Evolutionary conservation across 176 grass and related monocot species (phyloP).

Genomic region (Rhynchospora breviuscula): DNA sequence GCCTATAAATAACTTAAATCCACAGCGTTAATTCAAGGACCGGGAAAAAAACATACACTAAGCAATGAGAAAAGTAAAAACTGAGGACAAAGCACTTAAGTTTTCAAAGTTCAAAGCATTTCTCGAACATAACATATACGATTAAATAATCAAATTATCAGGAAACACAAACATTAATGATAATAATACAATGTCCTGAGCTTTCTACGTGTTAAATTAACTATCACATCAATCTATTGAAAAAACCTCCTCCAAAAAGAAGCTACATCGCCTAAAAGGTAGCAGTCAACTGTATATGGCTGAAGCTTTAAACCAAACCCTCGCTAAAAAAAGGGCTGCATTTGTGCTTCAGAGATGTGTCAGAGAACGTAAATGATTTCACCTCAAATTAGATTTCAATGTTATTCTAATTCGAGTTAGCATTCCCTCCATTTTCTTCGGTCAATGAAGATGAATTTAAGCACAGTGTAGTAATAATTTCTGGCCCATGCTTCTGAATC

Average conservation of each 20-base stretch:
- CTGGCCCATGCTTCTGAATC: slow-evolving; percentile 13
- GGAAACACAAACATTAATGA: background rate
- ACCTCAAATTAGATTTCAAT: slow-evolving; percentile 12
- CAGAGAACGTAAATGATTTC: slow-evolving; percentile 6
- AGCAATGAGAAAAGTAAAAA: background rate
- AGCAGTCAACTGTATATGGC: slow-evolving; percentile 8
- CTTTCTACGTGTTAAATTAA: slow-evolving; percentile 21
- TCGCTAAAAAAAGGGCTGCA: slow-evolving; percentile 19
- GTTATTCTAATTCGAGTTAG: slow-evolving; percentile 1
- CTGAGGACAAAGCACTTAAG: background rate
- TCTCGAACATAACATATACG: slow-evolving; percentile 12
- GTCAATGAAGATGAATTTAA: slow-evolving; percentile 7
- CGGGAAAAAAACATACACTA: background rate
- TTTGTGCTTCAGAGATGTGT: slow-evolving; percentile 11
- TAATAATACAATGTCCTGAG: slow-evolving; percentile 7
- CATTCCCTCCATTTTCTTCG: background rate
- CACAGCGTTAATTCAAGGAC: background rate
- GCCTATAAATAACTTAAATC: background rate
- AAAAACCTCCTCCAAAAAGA: slow-evolving; percentile 12
- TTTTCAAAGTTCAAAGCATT: background rate
- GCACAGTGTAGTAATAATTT: slow-evolving; percentile 25
- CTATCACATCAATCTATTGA: slow-evolving; percentile 8
- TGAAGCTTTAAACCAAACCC: slow-evolving; percentile 20
- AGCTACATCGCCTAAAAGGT: slow-evolving; percentile 11
- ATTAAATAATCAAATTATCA: slow-evolving; percentile 15